Conservation (phyloP, 257 asterid genomes). For the Plantago major region DNA sequence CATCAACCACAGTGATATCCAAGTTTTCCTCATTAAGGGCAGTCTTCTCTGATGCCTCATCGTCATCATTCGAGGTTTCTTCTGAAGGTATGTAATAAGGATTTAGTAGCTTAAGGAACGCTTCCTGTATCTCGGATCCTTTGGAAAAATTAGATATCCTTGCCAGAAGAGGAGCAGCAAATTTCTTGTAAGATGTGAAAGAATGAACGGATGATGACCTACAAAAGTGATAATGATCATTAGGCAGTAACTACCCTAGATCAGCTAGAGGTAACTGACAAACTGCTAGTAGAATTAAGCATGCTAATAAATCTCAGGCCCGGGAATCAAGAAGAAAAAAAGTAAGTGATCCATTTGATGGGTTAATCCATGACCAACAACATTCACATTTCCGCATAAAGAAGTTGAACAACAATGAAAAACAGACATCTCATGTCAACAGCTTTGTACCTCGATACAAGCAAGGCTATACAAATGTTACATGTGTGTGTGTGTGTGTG, state of each 20-base stretch:
- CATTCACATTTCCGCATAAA: too few species aligned
- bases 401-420: too few species aligned
- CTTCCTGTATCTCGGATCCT: slow-evolving; percentile 46
- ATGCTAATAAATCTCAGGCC: too few species aligned
- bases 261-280: too few species aligned
- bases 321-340: not conserved
- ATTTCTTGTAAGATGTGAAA: slow-evolving; percentile 24
- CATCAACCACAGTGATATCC: slow-evolving; percentile 23
- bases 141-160: slow-evolving; percentile 45
- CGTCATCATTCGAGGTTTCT: slow-evolving; percentile 27
- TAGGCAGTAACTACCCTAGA: too few species aligned
- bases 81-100: slow-evolving; percentile 41
- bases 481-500: too few species aligned
- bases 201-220: slow-evolving; percentile 25
- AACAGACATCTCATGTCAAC: too few species aligned
- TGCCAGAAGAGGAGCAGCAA: slow-evolving; percentile 61
- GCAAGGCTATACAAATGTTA: too few species aligned
- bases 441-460: too few species aligned
- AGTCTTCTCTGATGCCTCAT: slow-evolving; percentile 23
- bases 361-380: too few species aligned
- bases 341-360: not conserved
- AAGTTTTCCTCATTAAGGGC: slow-evolving; percentile 27
- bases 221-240: slow-evolving; percentile 17
- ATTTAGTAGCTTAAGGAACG: slow-evolving; percentile 43
- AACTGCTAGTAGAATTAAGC: too few species aligned